These are phyloP conservation scores for Isoetes engelmannii DNA, from an alignment of 83 land plant genomes.

Conservation along the genomic window DNA sequence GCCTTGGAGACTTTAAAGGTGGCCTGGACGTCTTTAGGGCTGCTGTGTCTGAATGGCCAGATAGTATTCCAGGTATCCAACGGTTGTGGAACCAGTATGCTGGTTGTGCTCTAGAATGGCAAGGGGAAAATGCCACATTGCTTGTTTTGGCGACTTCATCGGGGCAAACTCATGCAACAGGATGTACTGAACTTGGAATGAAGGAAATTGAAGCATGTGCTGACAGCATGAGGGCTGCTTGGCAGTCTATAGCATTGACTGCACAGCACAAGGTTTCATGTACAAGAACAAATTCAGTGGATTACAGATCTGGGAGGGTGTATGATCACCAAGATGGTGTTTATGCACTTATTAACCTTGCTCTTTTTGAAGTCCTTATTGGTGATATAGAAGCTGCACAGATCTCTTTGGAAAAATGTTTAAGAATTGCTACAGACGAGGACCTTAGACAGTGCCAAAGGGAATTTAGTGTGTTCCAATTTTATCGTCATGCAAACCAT, in stretches of 20 bases:
- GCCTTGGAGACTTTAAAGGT: constrained; percentile 13
- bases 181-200: constrained; percentile 34
- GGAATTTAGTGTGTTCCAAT: constrained; percentile 44
- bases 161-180: background rate
- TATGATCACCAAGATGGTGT: constrained; percentile 28
- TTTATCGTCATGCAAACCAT: constrained; percentile 1
- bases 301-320: too few species aligned
- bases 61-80: constrained; percentile 50
- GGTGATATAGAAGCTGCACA: constrained; percentile 38
- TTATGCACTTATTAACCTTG: constrained; percentile 63
- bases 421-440: constrained; percentile 34
- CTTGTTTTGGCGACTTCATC: constrained; percentile 19
- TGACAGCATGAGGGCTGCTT: background rate
- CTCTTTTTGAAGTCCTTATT: constrained; percentile 41
- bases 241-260: background rate
- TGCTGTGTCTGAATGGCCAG: constrained; percentile 52
- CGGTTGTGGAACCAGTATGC: constrained; percentile 79
- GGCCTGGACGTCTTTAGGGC: constrained; percentile 47
- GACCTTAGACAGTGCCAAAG: constrained; percentile 49
- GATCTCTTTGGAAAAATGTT: constrained; percentile 41
- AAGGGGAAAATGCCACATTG: constrained; percentile 28
- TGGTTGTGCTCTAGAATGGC: constrained; percentile 36
- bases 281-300: too few species aligned
- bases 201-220: constrained; percentile 7
- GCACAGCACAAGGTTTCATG: background rate